Evolutionary conservation across 2,329 filamentous ascomycete genomes (phyloP), one percentile per base, ranked within the genome.

Genomic region (Diaporthe humulicola): DNA sequence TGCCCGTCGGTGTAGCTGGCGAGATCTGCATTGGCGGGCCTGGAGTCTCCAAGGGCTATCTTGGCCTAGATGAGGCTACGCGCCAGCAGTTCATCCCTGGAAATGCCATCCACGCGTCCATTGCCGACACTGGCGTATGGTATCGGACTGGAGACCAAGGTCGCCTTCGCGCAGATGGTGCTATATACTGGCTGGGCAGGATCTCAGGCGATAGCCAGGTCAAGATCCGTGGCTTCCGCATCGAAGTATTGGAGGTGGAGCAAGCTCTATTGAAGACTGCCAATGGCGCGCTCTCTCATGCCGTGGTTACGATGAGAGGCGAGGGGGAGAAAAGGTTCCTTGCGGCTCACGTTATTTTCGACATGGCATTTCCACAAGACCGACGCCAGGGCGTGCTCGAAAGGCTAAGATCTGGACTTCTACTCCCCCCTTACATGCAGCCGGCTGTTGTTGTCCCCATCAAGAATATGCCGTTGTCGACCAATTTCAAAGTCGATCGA

Each of bases 191-290:
- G 33, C 71, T 81, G 8, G 85, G 85, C 0, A 83, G 86, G 0
- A 82, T 85, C 3, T 79, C 74, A 1, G 85, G 84, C 4, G 85
- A 88, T 70, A 85, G 82, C 0, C 83, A 87, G 58, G 79, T 88
- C 74, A 89, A 89, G 77, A 78, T 89, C 1, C 80, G 82, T 10
- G 66, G 66, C 1, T n/a, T 54, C 4, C 42, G 66, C 10, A 38
- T 70, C 28, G 85, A 88, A 12, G 77, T 87, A 0, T 76, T 78
- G 15, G 86, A 87, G 25, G 22, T 70, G 22, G 66, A 56, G 28
- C 8, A 4, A 17, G 48, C 22, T 15, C 4, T 70, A 2, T 12
- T 81, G 19, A 15, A 4, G 7, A 14, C n/a, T 36, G 45, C 45
- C 17, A 6, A 40, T 5, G 25, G 57, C 7, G 28, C 9, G 2